phyloP scores from a whole-genome alignment of 208 protist species.

The Acanthamoeba lenticulata region DNA sequence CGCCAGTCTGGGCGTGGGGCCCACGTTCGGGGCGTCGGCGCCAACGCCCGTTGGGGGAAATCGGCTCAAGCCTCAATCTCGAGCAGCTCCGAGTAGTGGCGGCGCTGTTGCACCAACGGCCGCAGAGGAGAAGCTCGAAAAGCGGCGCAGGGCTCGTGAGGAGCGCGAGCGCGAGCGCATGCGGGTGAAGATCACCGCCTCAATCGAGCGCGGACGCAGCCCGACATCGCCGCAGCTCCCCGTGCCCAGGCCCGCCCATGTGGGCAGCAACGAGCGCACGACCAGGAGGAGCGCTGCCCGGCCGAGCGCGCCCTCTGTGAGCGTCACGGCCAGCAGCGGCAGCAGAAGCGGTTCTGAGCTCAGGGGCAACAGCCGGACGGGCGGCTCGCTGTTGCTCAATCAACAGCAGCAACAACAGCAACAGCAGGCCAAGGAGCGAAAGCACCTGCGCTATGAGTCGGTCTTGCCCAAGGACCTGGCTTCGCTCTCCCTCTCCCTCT shows the following conservation, averaged over 20 bases:
- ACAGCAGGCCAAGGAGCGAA: background rate
- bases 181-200: constrained; percentile 1
- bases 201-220: background rate
- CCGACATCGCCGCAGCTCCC: background rate
- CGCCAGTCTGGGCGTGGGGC: background rate
- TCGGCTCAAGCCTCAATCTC: background rate
- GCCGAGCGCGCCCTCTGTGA: no score
- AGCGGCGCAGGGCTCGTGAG: background rate
- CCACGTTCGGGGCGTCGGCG: background rate
- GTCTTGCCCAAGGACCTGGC: background rate
- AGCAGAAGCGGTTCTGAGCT: no score
- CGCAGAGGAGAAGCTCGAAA: background rate
- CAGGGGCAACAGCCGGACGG: background rate
- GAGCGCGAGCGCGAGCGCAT: constrained; percentile 6
- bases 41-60: background rate
- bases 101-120: background rate
- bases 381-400: background rate
- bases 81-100: background rate
- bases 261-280: background rate
- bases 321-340: no score
- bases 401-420: background rate
- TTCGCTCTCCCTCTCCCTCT: no score
- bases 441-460: background rate
- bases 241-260: background rate
- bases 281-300: background rate